These are phyloP conservation scores for Lumnitzera littorea DNA, from an alignment of 345 rosid species.

Conservation along the genomic window DNA sequence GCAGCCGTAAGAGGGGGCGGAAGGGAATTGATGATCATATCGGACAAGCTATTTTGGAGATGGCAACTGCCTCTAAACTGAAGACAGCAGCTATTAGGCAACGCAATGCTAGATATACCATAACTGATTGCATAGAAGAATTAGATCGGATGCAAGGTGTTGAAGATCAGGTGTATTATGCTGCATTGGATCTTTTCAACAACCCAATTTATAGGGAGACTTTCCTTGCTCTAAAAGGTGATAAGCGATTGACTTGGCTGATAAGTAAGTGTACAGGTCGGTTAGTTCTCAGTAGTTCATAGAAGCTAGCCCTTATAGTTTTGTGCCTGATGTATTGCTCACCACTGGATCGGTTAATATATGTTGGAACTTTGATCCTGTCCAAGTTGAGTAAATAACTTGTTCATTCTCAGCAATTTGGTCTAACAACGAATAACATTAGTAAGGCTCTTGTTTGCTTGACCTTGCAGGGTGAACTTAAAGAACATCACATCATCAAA, in stretches of 20 bases:
- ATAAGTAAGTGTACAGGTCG: conserved; percentile 23
- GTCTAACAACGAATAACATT: too few species aligned
- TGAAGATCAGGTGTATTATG: conserved; percentile 34
- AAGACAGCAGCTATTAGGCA: conserved; percentile 28
- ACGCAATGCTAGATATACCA: conserved; percentile 23
- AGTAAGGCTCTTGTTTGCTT: too few species aligned
- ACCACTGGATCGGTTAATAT: background rate
- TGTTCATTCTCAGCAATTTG: too few species aligned
- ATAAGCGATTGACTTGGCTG: conserved; percentile 43
- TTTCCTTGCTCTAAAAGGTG: conserved; percentile 39
- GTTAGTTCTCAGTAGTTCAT: background rate
- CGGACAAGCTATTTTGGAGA: conserved; percentile 44
- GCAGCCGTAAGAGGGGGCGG: conserved; percentile 36
- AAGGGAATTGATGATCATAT: conserved; percentile 48
- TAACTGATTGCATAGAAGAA: conserved; percentile 44
- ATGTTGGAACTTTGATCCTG: too few species aligned
- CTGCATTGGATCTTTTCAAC: conserved; percentile 44
- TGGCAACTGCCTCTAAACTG: conserved; percentile 53
- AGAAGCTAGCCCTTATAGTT: background rate
- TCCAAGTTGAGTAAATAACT: too few species aligned
- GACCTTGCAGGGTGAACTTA: too few species aligned
- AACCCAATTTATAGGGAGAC: conserved; percentile 41
- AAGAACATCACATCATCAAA: too few species aligned
- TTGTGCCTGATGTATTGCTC: background rate
- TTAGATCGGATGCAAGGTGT: conserved; percentile 27